phyloP scores from a whole-genome alignment of 176 grass and related monocot species.

The Otatea glauca region DNA sequence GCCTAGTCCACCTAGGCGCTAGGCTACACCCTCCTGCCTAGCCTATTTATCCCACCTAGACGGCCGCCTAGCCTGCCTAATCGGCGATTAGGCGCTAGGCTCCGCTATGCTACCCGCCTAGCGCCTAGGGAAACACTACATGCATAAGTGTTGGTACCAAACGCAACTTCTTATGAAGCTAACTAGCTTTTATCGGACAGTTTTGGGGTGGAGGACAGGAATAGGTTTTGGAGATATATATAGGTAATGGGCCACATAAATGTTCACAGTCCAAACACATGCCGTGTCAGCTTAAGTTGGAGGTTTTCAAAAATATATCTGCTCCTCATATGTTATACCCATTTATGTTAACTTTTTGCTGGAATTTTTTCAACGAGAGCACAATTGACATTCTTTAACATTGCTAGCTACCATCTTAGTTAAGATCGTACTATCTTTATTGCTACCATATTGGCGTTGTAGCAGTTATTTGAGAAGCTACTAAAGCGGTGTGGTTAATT shows the following conservation, averaged over 20 bases:
- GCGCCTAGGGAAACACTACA: not conserved
- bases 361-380: not conserved
- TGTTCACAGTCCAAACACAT: not conserved
- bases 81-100: too few relatives aligned
- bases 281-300: not conserved
- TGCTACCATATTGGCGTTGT: slow-evolving; percentile 11
- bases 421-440: not conserved
- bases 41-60: too few relatives aligned
- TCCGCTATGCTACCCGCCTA: too few relatives aligned
- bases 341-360: slow-evolving; percentile 27
- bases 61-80: too few relatives aligned
- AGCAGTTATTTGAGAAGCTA: not conserved
- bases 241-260: too few relatives aligned
- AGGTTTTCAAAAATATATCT: not conserved
- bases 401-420: slow-evolving; percentile 27
- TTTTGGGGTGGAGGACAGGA: not conserved
- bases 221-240: not conserved
- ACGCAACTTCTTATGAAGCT: not conserved
- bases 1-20: too few relatives aligned
- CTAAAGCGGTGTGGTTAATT: slow-evolving; percentile 4
- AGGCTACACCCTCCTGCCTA: too few relatives aligned
- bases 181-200: slow-evolving; percentile 17
- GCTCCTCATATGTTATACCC: not conserved
- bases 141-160: not conserved
- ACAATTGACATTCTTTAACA: slow-evolving; percentile 20